These are phyloP conservation scores for Yamadazyma insecticola DNA, from an alignment of 805 yeast species.

Conservation along the genomic window DNA sequence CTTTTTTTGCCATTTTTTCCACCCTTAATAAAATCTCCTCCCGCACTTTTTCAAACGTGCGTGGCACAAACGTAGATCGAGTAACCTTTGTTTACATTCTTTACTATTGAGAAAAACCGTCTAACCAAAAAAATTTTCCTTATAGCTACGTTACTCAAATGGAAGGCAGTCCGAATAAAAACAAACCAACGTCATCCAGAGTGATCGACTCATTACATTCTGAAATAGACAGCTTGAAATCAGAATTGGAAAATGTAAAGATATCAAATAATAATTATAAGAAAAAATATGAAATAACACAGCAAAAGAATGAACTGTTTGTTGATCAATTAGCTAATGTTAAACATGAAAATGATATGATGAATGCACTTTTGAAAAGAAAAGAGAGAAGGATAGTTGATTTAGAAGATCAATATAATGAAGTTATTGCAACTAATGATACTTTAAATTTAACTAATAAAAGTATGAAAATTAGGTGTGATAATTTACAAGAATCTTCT, in stretches of 20 bases:
- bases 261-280: conserved; percentile 43
- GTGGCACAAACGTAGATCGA: too few species aligned
- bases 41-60: too few species aligned
- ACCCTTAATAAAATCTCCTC: not conserved
- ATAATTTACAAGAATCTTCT: conserved; percentile 44
- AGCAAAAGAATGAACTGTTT: conserved; percentile 48
- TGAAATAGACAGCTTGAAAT: conserved; percentile 39
- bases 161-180: conserved; percentile 21
- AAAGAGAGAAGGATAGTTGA: conserved; percentile 67
- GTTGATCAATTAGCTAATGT: conserved; percentile 64
- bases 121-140: too few species aligned
- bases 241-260: conserved; percentile 39
- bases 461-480: conserved; percentile 46
- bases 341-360: conserved; percentile 74
- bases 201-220: conserved; percentile 54
- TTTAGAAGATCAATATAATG: conserved; percentile 55
- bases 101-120: too few species aligned
- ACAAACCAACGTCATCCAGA: conserved; percentile 17
- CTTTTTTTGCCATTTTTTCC: too few species aligned
- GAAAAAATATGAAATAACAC: conserved; percentile 46
- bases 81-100: too few species aligned
- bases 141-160: conserved; percentile 4
- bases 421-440: conserved; percentile 44
- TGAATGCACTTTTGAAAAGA: conserved; percentile 61
- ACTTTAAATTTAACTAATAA: conserved; percentile 46